Conservation (phyloP, 1,139 yeast genomes). For the Geotrichum fermentans region DNA sequence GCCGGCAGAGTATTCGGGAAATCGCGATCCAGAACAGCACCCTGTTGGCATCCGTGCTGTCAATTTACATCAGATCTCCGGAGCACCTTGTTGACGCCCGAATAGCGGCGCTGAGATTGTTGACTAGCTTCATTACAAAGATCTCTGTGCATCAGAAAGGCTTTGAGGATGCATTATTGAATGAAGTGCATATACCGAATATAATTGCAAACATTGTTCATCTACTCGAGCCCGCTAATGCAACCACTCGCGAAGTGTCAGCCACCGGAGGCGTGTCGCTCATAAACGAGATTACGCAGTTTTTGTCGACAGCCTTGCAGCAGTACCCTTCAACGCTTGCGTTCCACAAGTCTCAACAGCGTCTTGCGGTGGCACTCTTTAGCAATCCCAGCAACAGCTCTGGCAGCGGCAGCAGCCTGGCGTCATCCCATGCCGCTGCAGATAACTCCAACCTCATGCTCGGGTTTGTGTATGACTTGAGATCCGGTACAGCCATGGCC, state of each 20-base stretch:
- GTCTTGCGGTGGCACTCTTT: slow-evolving; percentile 26
- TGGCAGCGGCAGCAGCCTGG: slow-evolving; percentile 8
- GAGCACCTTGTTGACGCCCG: slow-evolving; percentile 24
- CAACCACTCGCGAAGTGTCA: slow-evolving; percentile 24
- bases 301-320: slow-evolving; percentile 24
- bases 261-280: slow-evolving; percentile 26
- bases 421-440: slow-evolving; percentile 8
- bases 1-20: slow-evolving; percentile 26
- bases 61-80: slow-evolving; percentile 25
- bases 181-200: slow-evolving; percentile 24
- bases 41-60: slow-evolving; percentile 27
- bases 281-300: slow-evolving; percentile 28
- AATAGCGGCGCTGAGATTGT: slow-evolving; percentile 26
- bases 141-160: not conserved
- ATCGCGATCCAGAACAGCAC: slow-evolving; percentile 28
- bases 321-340: slow-evolving; percentile 26
- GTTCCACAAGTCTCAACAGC: slow-evolving; percentile 31
- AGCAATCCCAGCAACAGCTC: slow-evolving; percentile 2
- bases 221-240: slow-evolving; percentile 27
- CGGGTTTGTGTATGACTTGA: slow-evolving; percentile 29
- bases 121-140: slow-evolving; percentile 22
- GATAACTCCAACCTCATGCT: slow-evolving; percentile 14
- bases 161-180: slow-evolving; percentile 13
- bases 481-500: slow-evolving; percentile 27
- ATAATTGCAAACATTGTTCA: slow-evolving; percentile 28